A percentile compares a stretch with the other conserved stretches of the same genome.
Conservation (phyloP, 2,329 filamentous ascomycete species). For the Purpureocillium takamizusanense region DNA sequence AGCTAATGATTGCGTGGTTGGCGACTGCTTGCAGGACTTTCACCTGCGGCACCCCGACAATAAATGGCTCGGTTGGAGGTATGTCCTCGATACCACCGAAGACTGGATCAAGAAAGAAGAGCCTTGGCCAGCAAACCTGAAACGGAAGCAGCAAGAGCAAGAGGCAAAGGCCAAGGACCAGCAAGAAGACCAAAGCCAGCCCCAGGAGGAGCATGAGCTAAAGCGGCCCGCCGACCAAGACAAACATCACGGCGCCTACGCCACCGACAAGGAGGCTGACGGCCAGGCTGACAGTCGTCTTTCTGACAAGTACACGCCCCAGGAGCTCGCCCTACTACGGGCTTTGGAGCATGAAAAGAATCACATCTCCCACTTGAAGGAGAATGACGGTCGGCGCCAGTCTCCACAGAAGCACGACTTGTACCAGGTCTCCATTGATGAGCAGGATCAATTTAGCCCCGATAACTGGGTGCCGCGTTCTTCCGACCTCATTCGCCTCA, state of each 20-base stretch:
- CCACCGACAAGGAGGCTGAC: conserved; percentile 5
- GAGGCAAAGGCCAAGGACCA: too few species aligned
- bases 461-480: conserved; percentile 45
- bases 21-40: conserved; percentile 29
- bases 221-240: conserved; percentile 9
- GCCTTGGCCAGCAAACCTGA: conserved; percentile 36
- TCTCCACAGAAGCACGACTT: conserved; percentile 11
- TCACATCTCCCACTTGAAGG: conserved; percentile 26
- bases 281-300: conserved; percentile 4
- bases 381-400: conserved; percentile 24
- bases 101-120: conserved; percentile 38
- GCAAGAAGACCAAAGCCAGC: conserved; percentile 6
- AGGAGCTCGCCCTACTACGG: conserved; percentile 32
- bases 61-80: conserved; percentile 37
- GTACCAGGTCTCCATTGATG: conserved; percentile 11
- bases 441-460: conserved; percentile 33
- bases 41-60: conserved; percentile 32
- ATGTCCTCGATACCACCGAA: conserved; percentile 37
- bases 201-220: conserved; percentile 10
- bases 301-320: conserved; percentile 20
- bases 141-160: conserved; percentile 12
- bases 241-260: conserved; percentile 13
- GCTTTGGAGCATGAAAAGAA: conserved; percentile 33
- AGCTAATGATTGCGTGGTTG: too few species aligned
- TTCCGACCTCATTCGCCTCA: conserved; percentile 36